Evolutionary conservation across 2,329 filamentous ascomycete species (phyloP).

Genomic region (Trichophyton simii): DNA sequence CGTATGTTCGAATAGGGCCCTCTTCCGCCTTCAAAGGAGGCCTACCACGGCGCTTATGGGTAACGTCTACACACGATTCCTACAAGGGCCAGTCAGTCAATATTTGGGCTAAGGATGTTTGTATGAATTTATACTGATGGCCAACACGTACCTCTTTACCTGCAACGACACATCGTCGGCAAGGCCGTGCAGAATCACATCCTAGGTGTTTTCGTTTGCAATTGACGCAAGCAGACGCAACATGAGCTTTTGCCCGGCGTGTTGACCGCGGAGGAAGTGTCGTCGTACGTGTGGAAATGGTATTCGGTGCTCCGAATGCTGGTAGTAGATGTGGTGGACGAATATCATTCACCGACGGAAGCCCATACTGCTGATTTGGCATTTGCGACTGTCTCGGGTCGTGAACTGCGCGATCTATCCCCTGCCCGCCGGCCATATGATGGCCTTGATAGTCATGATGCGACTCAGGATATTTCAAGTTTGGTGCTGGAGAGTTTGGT

Average conservation of each 20-base stretch:
- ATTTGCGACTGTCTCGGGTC: conserved; percentile 3
- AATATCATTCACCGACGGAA: conserved; percentile 6
- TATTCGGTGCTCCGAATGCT: conserved; percentile 8
- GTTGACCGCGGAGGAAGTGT: conserved; percentile 19
- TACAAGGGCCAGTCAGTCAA: conserved; percentile 8
- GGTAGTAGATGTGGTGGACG: conserved; percentile 10
- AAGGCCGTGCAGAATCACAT: conserved; percentile 26
- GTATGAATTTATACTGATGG: neutral
- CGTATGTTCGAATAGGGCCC: conserved; percentile 12
- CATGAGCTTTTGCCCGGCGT: conserved; percentile 26
- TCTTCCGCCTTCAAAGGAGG: conserved; percentile 23
- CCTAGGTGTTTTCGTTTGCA: conserved; percentile 30
- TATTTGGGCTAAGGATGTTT: neutral
- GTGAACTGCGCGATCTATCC: neutral
- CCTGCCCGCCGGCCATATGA: conserved; percentile 3
- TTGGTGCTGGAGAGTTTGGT: conserved; percentile 15
- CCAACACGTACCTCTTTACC: conserved; percentile 24
- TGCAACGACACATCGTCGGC: conserved; percentile 25
- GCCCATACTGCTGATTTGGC: conserved; percentile 8
- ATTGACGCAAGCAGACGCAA: conserved; percentile 29
- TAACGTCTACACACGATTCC: conserved; percentile 24
- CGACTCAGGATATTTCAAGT: neutral
- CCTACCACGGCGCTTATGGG: conserved; percentile 26
- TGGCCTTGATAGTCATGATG: neutral
- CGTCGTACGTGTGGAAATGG: conserved; percentile 12